Base-by-base conservation (phyloP, 768 basidiomycete species). In the Vararia minispora region DNA sequence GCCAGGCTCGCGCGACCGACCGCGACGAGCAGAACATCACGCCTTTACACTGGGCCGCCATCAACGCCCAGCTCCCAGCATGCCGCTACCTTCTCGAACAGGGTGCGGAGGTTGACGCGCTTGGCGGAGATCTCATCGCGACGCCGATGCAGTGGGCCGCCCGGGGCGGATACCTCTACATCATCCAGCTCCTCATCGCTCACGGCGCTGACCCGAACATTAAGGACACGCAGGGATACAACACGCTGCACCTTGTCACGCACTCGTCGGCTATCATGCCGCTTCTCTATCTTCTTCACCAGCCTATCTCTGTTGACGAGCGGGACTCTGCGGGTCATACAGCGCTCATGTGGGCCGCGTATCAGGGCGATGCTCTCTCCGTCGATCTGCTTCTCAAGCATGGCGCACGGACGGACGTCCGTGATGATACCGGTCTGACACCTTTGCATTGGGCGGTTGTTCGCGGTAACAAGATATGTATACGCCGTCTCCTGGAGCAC, bases 81-180 rank as follows among this genome's bases (percentile, higher is more conserved):
- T 95, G 90, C 59, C 74, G 82, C 24, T 85, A 80, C 48, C 68
- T 99, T 13, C 65, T 99, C 25, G 87, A 91, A 47, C 79, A 88
- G 50, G 94, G 92, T 16, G 94, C 94, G 0, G 88, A 94, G 39
- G 85, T 98, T 14, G 95, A 99, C 47, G 87, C 89, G 3, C 63
- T 84, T 7, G 95, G 95, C 14, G 95, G 95, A 4, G 94, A 98
- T 58, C 73, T 99, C 21, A 69, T 82, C 21, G 94, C 92, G 2
- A 94, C 92, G 1, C 91, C 95, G 1, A 72, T 98, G 65, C 92
- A 97, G 58, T 99, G 95, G 95, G 95, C 95, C 0, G 90, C 94
- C 3, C 76, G 92, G 39, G 95, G 91, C 54, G 95, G 95, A 16
- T 92, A 95, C 61, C 76, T 98, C 53, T 94, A 95, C 53, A 72